Evolutionary conservation across 192 early-diverging fungal species (phyloP).

Genomic region (Oehlia diaphana): DNA sequence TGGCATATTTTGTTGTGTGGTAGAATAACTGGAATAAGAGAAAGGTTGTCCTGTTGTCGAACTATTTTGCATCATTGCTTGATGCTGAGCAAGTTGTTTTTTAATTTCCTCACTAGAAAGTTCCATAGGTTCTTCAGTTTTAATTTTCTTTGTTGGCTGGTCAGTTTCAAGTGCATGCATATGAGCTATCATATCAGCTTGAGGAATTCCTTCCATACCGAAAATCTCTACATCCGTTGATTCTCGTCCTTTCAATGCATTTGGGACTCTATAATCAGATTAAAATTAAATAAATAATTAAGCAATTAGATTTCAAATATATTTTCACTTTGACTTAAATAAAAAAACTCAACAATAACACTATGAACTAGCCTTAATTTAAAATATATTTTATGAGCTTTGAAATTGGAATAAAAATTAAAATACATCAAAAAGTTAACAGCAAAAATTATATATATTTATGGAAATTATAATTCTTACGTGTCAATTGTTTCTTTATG

Average conservation of each 20-base stretch:
- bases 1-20: constrained; percentile 20
- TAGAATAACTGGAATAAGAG: background rate
- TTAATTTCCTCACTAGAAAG: constrained; percentile 43
- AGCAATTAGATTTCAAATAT: background rate
- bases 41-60: background rate
- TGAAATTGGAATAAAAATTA: background rate
- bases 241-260: constrained; percentile 83
- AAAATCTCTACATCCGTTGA: constrained; percentile 90
- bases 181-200: constrained; percentile 73
- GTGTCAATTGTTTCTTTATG: constrained; percentile 84
- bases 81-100: constrained; percentile 45
- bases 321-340: background rate
- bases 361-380: constrained; percentile 1
- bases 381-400: background rate
- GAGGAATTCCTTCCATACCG: constrained; percentile 91
- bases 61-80: constrained; percentile 46
- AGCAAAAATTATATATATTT: background rate
- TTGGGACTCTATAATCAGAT: constrained; percentile 66
- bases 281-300: background rate
- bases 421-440: background rate
- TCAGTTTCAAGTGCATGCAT: constrained; percentile 51
- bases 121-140: constrained; percentile 39
- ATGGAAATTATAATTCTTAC: constrained; percentile 44
- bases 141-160: constrained; percentile 46
- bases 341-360: background rate